phyloP scores from a whole-genome alignment of 306 rosid genomes.

The Trichosanthes truncata region DNA sequence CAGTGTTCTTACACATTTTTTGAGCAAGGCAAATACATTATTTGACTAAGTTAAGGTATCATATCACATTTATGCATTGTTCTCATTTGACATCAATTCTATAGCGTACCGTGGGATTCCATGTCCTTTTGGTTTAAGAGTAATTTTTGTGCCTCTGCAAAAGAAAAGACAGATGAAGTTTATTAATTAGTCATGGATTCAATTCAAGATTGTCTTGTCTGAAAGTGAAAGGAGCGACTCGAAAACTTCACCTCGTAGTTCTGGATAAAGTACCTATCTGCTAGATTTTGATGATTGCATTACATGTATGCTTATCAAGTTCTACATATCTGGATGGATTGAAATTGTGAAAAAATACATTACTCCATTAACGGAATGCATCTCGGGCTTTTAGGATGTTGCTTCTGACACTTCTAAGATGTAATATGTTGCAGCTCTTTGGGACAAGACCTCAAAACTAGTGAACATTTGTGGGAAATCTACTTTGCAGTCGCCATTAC shows the following conservation, averaged over 20 bases:
- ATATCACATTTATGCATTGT: background rate
- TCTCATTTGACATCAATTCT: background rate
- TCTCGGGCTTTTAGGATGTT: background rate
- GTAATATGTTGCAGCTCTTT: slow-evolving; percentile 11
- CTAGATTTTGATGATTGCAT: background rate
- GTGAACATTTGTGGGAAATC: slow-evolving; percentile 20
- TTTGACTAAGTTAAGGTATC: background rate
- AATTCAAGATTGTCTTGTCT: background rate
- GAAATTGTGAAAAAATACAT: background rate
- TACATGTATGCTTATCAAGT: background rate
- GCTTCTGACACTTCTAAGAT: background rate
- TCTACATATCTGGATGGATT: background rate
- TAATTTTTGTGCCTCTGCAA: background rate
- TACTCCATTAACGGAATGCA: background rate
- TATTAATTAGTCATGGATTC: background rate
- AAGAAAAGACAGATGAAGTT: background rate
- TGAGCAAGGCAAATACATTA: background rate
- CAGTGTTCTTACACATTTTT: background rate
- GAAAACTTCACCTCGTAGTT: background rate
- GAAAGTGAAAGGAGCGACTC: background rate
- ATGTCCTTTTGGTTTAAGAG: background rate
- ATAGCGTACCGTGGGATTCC: background rate
- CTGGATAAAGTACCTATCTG: background rate
- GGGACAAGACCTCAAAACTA: slow-evolving; percentile 19
- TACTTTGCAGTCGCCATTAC: slow-evolving; percentile 15